Conservation (phyloP, 306 rosid species). For the Trifolium dubium region DNA sequence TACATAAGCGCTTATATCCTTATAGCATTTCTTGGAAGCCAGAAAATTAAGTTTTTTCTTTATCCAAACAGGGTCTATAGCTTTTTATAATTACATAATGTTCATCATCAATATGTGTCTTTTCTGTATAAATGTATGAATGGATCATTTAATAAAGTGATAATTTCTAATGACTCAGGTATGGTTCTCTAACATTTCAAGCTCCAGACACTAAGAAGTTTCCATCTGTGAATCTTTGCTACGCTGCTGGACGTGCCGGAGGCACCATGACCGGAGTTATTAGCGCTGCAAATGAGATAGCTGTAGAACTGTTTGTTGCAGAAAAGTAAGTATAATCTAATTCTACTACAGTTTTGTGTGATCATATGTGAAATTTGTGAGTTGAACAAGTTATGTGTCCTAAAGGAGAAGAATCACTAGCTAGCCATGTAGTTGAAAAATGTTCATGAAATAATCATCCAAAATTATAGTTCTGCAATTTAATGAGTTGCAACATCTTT, state of each 20-base stretch:
- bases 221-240: constrained; percentile 90
- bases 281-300: constrained; percentile 95
- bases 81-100: too few species aligned
- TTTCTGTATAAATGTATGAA: too few species aligned
- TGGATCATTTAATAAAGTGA: not conserved
- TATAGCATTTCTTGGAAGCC: too few species aligned
- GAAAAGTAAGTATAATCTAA: constrained; percentile 67
- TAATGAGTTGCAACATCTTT: too few species aligned
- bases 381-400: not conserved
- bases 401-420: too few species aligned
- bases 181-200: constrained; percentile 80
- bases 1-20: too few species aligned
- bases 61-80: too few species aligned
- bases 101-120: too few species aligned
- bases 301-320: constrained; percentile 83
- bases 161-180: constrained; percentile 53
- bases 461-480: not conserved
- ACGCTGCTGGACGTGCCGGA: constrained; percentile 91
- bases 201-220: constrained; percentile 76
- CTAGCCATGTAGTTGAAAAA: not conserved
- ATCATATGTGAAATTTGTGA: not conserved
- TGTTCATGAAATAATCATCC: not conserved
- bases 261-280: constrained; percentile 98
- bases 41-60: too few species aligned
- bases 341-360: not conserved